Percentiles rank a stretch among this genome's conserved stretches.
Conservation (phyloP, 1,284 basidiomycete genomes). For the Wallemia hederae region DNA sequence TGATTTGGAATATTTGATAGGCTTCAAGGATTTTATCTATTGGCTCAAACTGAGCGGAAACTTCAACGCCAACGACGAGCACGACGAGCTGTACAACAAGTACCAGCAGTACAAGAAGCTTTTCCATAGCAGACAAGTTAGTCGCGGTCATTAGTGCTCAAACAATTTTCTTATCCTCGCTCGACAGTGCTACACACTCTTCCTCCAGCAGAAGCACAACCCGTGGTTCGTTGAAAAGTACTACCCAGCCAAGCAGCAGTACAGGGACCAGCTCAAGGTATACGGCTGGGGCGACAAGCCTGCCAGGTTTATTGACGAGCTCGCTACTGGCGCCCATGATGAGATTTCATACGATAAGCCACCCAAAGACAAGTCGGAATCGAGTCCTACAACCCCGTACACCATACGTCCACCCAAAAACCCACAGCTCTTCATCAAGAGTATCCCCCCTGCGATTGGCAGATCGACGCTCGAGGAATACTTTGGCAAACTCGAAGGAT, state of each 20-base stretch:
- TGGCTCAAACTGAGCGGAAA: neutral
- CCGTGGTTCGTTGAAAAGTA: neutral
- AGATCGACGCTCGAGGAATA: slow-evolving; percentile 52
- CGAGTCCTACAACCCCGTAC: neutral
- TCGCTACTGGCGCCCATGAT: neutral
- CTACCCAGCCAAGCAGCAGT: neutral
- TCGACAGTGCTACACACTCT: neutral
- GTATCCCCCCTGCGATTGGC: slow-evolving; percentile 66
- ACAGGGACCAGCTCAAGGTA: neutral
- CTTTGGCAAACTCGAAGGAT: slow-evolving; percentile 17
- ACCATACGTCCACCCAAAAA: slow-evolving; percentile 27
- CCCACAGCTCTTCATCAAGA: slow-evolving; percentile 74
- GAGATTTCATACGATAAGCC: neutral
- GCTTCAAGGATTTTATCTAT: neutral
- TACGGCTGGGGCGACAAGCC: neutral
- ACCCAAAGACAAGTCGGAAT: neutral
- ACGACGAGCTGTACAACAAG: neutral
- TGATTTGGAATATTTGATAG: neutral
- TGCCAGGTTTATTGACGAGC: neutral
- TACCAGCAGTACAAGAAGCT: neutral
- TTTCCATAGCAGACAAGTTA: neutral
- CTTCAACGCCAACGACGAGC: neutral
- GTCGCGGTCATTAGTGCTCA: neutral
- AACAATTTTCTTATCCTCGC: neutral
- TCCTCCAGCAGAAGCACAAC: neutral